phyloP scores from a whole-genome alignment of 257 asterid genomes.

The Jasminum sambac region DNA sequence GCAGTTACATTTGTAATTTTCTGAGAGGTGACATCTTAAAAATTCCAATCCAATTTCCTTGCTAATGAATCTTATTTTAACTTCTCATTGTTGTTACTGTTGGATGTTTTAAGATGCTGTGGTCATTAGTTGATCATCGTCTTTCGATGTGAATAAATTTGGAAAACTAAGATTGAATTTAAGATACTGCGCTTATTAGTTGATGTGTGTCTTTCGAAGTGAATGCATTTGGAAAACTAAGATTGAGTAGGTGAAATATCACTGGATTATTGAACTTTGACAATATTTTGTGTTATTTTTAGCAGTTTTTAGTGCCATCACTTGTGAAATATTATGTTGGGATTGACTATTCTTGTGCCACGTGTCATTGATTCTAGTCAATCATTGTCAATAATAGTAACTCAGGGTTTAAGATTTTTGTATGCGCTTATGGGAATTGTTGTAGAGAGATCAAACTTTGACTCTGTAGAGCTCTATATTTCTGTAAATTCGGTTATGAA shows the following conservation, averaged over 20 bases:
- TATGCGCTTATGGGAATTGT: neutral
- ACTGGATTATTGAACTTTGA: neutral
- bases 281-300: too few relatives aligned
- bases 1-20: neutral
- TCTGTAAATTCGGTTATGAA: neutral
- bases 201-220: neutral
- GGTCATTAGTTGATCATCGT: neutral
- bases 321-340: neutral
- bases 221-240: neutral
- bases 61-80: neutral
- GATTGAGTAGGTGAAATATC: neutral
- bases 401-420: constrained; percentile 1
- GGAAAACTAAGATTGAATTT: neutral
- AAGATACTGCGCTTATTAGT: neutral
- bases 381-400: constrained; percentile 9
- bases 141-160: neutral
- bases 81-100: neutral
- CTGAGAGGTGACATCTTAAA: neutral
- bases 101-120: neutral
- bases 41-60: neutral
- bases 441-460: neutral
- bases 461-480: constrained; percentile 14
- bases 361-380: neutral
- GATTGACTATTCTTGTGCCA: neutral
- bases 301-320: neutral